Conservation (phyloP, 768 basidiomycete genomes). For the Neoboletus magnificus region DNA sequence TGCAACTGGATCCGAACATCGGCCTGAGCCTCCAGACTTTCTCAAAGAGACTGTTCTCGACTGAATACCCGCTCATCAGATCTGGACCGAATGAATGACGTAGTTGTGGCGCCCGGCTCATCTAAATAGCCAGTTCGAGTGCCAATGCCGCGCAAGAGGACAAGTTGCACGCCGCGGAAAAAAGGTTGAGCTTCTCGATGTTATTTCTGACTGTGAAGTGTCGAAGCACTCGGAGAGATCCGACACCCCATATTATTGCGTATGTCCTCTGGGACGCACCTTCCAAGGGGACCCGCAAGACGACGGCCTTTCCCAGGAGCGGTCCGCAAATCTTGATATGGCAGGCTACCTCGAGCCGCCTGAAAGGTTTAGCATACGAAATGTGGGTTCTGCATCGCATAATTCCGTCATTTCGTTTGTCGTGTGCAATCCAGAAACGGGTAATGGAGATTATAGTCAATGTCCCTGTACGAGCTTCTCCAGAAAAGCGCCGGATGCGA, state of each 20-base stretch:
- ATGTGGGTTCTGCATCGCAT: background rate
- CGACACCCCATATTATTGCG: background rate
- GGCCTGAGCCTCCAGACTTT: background rate
- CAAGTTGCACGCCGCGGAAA: background rate
- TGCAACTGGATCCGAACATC: background rate
- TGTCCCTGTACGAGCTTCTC: conserved; percentile 50
- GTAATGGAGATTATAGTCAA: conserved; percentile 4
- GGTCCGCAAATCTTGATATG: background rate
- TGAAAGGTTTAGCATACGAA: background rate
- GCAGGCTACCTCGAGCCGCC: background rate
- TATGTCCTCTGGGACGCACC: background rate
- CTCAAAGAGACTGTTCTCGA: background rate
- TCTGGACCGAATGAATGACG: background rate
- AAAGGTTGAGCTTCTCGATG: background rate
- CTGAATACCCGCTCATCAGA: background rate
- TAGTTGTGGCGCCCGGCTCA: background rate
- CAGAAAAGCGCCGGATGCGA: conserved; percentile 59
- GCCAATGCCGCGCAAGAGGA: background rate
- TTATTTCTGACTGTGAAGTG: background rate
- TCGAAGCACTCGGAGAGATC: background rate
- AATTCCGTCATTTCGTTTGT: background rate
- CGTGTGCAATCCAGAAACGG: background rate
- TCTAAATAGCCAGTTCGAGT: background rate
- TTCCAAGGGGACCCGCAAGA: background rate
- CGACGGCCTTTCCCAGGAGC: background rate